Evolutionary conservation across 2,329 filamentous ascomycete genomes (phyloP), one percentile per base, ranked within the genome.

Genomic region (Stemphylium lycopersici): DNA sequence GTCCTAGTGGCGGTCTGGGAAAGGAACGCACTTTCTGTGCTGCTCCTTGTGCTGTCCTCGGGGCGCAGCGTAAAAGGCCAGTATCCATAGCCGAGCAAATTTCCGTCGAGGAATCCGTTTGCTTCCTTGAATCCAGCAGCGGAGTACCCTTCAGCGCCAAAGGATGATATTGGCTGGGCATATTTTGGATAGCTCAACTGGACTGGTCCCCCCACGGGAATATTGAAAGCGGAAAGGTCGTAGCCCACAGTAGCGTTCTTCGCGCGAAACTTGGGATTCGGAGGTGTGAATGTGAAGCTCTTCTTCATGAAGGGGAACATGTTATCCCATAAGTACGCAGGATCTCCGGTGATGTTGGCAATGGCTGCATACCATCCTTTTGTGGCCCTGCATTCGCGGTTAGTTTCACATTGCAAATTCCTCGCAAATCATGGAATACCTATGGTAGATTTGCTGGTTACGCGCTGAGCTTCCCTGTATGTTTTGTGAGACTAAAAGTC

Each of bases 281-380:
- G 69, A 4, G 55, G 43, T 3, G 65, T 70, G 40, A 72, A 70
- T 18, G 58, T 63, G 20, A 70, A 62, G 22, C 61, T 65, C 47
- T 67, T 69, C 34, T 65, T 53, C 48, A 69, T 69, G 37, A 63
- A 71, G 3, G 62, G 62, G 10, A 60, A 45, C 15, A 71, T 49
- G 20, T 65, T 65, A 4, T 66, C 62, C 55, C 56, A 72, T 1
- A 56, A 59, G 37, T 64, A 73, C 10, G 56, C 61, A 4, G 62
- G 24, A 39, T 72, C 70, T 15, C 58, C 68, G 2, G 68, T 64
- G 12, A 46, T 29, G 16, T 70, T 55, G 0, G 63, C 67, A 6
- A 55, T 34, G 7, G 42, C 26, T 24, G 31, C 33, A 13, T 55
- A 59, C 50, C 50, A 57, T n/a, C 57, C 54, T 45, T 48, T 55